phyloP scores from a whole-genome alignment of 2,329 filamentous ascomycete genomes.

The Sclerotinia subarctica region DNA sequence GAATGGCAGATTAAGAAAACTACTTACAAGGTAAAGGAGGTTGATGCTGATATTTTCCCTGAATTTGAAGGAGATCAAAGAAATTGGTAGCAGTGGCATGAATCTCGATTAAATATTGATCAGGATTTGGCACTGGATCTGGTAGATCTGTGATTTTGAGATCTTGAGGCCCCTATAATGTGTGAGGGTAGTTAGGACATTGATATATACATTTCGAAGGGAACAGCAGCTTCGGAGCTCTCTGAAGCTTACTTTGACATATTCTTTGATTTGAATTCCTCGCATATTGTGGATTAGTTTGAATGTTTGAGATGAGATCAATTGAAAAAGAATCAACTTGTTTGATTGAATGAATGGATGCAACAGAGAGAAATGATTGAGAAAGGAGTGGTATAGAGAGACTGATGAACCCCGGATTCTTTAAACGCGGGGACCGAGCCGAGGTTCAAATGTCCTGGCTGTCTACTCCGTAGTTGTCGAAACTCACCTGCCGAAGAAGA shows the following conservation, averaged over 20 bases:
- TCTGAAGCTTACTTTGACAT: constrained; percentile 59
- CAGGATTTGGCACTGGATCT: constrained; percentile 65
- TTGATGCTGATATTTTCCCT: constrained; percentile 93
- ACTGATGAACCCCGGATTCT: constrained; percentile 2
- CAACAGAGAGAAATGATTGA: background rate
- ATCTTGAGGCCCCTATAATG: constrained; percentile 66
- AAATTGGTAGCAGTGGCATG: constrained; percentile 90
- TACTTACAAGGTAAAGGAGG: constrained; percentile 69
- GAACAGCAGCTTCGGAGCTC: background rate
- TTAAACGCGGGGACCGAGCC: constrained; percentile 13
- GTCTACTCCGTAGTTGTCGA: background rate
- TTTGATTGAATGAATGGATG: background rate
- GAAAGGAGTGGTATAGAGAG: background rate
- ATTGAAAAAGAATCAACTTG: background rate
- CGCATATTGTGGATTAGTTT: constrained; percentile 70
- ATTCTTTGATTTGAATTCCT: constrained; percentile 70
- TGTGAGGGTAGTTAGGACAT: background rate
- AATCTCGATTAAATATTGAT: constrained; percentile 84
- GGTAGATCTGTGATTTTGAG: constrained; percentile 73
- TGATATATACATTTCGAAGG: background rate
- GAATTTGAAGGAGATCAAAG: constrained; percentile 93
- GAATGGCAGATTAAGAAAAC: background rate
- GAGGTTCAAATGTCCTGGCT: background rate
- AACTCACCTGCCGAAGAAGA: background rate
- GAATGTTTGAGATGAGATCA: no score